Base-by-base conservation (phyloP, 768 basidiomycete genomes). In the Mycena rebaudengoi region DNA sequence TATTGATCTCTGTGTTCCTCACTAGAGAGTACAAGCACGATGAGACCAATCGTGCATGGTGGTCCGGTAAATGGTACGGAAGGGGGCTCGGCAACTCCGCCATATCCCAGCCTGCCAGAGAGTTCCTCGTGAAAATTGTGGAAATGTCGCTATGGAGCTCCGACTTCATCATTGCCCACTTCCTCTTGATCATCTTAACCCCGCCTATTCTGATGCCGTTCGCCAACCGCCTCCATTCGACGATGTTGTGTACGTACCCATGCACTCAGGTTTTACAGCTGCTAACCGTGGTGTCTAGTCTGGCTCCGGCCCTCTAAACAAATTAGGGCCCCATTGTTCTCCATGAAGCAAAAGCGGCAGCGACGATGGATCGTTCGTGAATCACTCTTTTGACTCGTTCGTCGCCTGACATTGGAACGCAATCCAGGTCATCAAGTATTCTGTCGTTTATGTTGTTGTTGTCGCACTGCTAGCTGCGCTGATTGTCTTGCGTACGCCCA, bases 31-130 rank as follows among this genome's bases (percentile, higher is more conserved):
- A 91, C 84, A 98, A 99, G 81, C 95, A 98, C 74, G 98, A 99
- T 73, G 96, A 98, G 81, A 96, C 94, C 26, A 99, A 99, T 80
- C 86, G 94, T 64, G 96, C 96, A 2, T 99, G 97, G 97, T 99
- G 98, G 98, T 96, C 96, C 18, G 96, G 96, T 65, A 91, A 92
- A 82, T 98, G 98, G 98, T 96, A 96, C 74, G 96, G 96, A 46
- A 86, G 95, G 61, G 94, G 95, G 28, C 83, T 99, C 20, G 97
- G 97, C 14, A 85, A 85, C n/a, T 91, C 93, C 32, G 95, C 93
- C 35, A 89, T 97, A 74, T 96, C 95, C 29, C 98, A 99, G 75
- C 96, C 96, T 30, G 95, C 94, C 59, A 91, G 98, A 74, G 98
- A 99, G 83, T 98, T 92, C 73, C 87, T 99, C 59, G 96, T 99